These are phyloP conservation scores for Termitomyces sp. DNA, from an alignment of 768 basidiomycete species.

Conservation along the genomic window DNA sequence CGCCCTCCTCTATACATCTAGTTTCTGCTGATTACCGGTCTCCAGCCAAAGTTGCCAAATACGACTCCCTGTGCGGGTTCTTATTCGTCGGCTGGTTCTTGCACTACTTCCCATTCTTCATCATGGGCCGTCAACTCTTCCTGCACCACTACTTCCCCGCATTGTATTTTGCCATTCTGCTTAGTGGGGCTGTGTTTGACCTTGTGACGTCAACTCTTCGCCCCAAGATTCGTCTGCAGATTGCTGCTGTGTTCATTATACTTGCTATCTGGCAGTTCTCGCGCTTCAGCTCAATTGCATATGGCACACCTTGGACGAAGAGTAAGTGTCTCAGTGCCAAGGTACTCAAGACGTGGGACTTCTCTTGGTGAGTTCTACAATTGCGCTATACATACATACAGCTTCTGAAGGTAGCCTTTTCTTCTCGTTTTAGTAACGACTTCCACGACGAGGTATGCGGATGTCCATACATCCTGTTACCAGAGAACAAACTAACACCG, in stretches of 20 bases:
- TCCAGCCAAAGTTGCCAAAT: conserved; percentile 84
- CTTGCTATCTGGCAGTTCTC: conserved; percentile 75
- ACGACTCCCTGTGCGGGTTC: conserved; percentile 88
- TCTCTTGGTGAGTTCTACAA: conserved; percentile 59
- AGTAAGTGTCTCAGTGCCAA: conserved; percentile 66
- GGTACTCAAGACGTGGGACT: conserved; percentile 96
- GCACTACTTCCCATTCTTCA: conserved; percentile 96
- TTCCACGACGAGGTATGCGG: conserved; percentile 60
- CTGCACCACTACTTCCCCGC: conserved; percentile 98
- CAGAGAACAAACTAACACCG: conserved; percentile 2
- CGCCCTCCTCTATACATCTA: not conserved
- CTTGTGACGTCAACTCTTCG: conserved; percentile 73
- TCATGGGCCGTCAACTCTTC: conserved; percentile 97
- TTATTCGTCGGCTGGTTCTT: conserved; percentile 87
- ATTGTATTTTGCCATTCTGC: conserved; percentile 86
- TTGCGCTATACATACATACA: not conserved
- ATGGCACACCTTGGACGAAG: conserved; percentile 87
- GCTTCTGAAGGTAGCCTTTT: not conserved
- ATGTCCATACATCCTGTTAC: not conserved
- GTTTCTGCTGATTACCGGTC: not conserved
- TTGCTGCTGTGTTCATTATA: conserved; percentile 69
- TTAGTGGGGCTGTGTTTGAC: conserved; percentile 78
- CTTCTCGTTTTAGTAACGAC: conserved; percentile 42
- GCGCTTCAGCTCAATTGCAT: conserved; percentile 76
- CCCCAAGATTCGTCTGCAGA: conserved; percentile 73